A percentile compares a stretch with the other conserved stretches of the same genome.
phyloP scores from a whole-genome alignment of 2,329 filamentous ascomycete genomes.

The Colletotrichum neosansevieriae region DNA sequence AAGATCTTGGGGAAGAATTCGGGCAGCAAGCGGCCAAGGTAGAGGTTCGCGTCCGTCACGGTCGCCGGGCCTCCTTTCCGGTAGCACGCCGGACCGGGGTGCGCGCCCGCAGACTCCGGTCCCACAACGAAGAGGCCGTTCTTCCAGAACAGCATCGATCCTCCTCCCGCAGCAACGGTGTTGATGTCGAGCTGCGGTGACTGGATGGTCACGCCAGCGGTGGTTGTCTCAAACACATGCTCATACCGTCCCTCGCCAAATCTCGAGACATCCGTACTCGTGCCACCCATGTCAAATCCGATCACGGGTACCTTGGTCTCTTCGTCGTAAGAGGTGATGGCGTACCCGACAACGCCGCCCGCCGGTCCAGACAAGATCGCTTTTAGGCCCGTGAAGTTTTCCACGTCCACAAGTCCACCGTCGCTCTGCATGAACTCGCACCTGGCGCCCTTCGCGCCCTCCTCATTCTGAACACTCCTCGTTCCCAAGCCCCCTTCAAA shows the following conservation, averaged over 20 bases:
- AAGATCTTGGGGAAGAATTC: constrained; percentile 98
- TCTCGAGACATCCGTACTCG: constrained; percentile 89
- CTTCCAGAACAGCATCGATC: constrained; percentile 85
- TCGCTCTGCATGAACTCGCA: constrained; percentile 98
- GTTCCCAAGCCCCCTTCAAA: constrained; percentile 86
- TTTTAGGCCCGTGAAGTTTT: constrained; percentile 84
- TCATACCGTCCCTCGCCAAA: constrained; percentile 90
- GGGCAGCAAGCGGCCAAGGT: constrained; percentile 84
- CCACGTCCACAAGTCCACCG: constrained; percentile 78
- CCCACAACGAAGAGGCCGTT: constrained; percentile 93
- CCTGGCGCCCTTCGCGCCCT: constrained; percentile 76
- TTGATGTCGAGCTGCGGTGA: constrained; percentile 95
- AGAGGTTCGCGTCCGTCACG: constrained; percentile 93
- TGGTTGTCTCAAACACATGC: constrained; percentile 94
- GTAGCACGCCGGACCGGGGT: constrained; percentile 92
- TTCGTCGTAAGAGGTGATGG: constrained; percentile 89
- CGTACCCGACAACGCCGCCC: constrained; percentile 94
- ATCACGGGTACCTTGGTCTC: constrained; percentile 87
- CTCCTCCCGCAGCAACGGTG: constrained; percentile 91
- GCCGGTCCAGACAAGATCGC: constrained; percentile 91
- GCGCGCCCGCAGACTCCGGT: constrained; percentile 88
- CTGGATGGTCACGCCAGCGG: constrained; percentile 93
- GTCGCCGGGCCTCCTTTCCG: constrained; percentile 89
- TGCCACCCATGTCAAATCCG: constrained; percentile 96
- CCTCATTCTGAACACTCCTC: constrained; percentile 76